Percentiles rank a stretch among this genome's conserved stretches.
These are phyloP conservation scores for Helicocarpus griseus DNA, from an alignment of 2,329 filamentous ascomycete species.

Conservation along the genomic window DNA sequence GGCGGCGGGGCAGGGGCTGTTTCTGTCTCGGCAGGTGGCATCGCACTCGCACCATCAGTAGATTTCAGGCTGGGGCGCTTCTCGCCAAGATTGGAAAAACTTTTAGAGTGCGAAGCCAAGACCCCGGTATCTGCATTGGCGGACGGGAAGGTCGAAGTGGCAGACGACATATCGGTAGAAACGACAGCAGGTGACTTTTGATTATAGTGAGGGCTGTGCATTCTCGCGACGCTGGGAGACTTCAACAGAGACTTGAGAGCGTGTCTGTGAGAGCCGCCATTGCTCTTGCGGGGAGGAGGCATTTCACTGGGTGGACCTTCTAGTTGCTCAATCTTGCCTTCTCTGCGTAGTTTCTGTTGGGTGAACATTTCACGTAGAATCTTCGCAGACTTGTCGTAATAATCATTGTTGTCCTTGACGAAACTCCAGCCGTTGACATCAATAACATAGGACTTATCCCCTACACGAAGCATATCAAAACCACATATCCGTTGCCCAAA, in stretches of 20 bases:
- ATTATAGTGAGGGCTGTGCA: conserved; percentile 40
- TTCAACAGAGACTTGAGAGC: conserved; percentile 52
- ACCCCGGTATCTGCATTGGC: neutral
- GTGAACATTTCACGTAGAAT: conserved; percentile 86
- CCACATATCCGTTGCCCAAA: conserved; percentile 95
- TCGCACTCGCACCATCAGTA: conserved; percentile 4
- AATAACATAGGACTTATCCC: conserved; percentile 89
- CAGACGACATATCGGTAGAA: conserved; percentile 34
- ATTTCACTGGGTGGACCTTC: conserved; percentile 28
- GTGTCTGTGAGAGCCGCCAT: conserved; percentile 35
- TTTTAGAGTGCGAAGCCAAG: neutral
- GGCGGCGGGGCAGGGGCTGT: conserved; percentile 42
- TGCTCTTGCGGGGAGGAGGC: conserved; percentile 28
- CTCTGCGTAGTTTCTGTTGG: conserved; percentile 52
- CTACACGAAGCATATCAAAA: conserved; percentile 83
- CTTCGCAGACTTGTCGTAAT: conserved; percentile 82
- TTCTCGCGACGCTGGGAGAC: conserved; percentile 54
- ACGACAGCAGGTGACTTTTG: conserved; percentile 31
- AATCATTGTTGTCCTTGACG: conserved; percentile 97
- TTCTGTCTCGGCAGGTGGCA: conserved; percentile 10
- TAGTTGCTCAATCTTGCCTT: conserved; percentile 24
- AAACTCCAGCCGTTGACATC: conserved; percentile 99
- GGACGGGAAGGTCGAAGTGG: neutral
- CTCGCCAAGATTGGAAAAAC: neutral
- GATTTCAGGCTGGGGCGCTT: conserved; percentile 30